Evolutionary conservation across 495 filamentous ascomycete species (phyloP).

Genomic region (Neurospora hispaniola): DNA sequence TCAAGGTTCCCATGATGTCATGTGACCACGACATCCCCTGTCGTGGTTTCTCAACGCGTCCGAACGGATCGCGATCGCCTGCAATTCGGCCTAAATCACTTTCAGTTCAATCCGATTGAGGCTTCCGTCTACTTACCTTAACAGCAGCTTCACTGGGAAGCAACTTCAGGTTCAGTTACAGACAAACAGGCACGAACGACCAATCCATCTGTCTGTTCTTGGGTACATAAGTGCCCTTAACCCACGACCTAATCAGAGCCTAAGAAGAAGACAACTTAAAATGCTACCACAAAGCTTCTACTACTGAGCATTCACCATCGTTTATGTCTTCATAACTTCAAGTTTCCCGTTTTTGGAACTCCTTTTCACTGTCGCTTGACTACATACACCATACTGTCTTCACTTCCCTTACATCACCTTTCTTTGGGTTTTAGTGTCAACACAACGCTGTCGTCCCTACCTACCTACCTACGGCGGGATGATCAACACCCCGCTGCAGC

Average conservation of each 20-base stretch:
- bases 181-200: neutral
- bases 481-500: neutral
- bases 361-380: neutral
- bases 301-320: neutral
- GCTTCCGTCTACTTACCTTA: neutral
- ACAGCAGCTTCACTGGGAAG: neutral
- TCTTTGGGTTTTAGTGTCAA: neutral
- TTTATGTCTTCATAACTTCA: neutral
- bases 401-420: neutral
- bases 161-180: neutral
- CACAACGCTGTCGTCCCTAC: neutral
- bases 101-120: neutral
- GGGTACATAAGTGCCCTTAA: neutral
- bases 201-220: neutral
- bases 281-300: neutral
- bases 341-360: neutral
- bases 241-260: neutral
- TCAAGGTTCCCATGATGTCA: conserved; percentile 2
- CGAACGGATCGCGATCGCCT: neutral
- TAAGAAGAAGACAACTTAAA: neutral
- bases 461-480: neutral
- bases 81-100: neutral
- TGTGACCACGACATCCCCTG: conserved; percentile 3
- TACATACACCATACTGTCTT: neutral
- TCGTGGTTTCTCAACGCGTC: conserved; percentile 3